Conservation (phyloP, 495 filamentous ascomycete genomes). For the Penicillium bovifimosum region DNA sequence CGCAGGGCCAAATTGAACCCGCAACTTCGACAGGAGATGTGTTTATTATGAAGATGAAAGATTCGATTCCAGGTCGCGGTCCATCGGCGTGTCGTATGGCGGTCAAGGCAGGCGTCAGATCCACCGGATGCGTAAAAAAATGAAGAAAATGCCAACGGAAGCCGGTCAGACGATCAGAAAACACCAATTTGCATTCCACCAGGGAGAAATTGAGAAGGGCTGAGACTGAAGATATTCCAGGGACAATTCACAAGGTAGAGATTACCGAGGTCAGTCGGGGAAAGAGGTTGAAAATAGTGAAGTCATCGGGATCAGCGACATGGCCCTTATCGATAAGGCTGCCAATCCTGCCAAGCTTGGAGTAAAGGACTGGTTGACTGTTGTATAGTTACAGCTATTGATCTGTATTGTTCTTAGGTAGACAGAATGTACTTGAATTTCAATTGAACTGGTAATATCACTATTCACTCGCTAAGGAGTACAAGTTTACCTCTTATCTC, state of each 20-base stretch:
- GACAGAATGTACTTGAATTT: too few relatives aligned
- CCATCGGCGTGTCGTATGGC: conserved; percentile 1
- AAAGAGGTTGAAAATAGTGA: conserved; percentile 8
- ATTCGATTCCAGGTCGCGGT: conserved; percentile 16
- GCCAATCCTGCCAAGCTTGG: background rate
- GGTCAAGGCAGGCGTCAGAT: conserved; percentile 4
- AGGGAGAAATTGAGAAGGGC: background rate
- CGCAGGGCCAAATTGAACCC: background rate
- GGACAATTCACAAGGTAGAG: background rate
- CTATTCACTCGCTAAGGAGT: background rate
- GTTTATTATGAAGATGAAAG: background rate
- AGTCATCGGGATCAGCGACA: conserved; percentile 15
- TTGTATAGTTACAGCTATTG: too few relatives aligned
- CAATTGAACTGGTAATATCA: background rate
- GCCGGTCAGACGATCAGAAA: conserved; percentile 3
- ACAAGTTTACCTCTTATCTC: too few relatives aligned
- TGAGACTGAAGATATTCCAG: background rate
- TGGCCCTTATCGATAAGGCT: conserved; percentile 17
- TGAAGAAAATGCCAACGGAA: conserved; percentile 1
- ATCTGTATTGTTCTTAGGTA: too few relatives aligned
- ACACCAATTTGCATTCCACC: conserved; percentile 8
- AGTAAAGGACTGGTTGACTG: too few relatives aligned
- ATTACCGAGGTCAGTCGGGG: background rate
- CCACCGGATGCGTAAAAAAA: conserved; percentile 12
- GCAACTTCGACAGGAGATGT: background rate